Conservation (phyloP, 305 asterid genomes). For the Solanum hybrid region DNA sequence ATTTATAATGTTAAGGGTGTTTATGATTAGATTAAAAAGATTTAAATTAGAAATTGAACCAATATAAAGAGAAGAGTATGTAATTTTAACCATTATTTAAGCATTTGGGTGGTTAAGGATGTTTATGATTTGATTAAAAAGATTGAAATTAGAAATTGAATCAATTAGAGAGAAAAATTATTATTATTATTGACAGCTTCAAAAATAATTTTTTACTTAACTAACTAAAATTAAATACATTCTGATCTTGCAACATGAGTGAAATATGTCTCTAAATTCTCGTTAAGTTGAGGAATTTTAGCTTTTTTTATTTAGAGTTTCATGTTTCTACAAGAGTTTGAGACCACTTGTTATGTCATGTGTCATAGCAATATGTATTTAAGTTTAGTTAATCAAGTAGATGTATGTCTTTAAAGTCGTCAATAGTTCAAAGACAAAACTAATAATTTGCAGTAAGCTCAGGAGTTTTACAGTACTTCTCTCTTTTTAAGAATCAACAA, state of each 20-base stretch:
- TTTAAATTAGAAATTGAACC: background rate
- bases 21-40: background rate
- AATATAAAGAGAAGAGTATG: background rate
- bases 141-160: background rate
- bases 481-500: background rate
- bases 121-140: background rate
- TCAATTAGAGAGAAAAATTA: background rate
- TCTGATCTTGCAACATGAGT: fast-evolving
- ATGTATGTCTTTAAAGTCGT: fast-evolving
- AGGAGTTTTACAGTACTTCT: background rate
- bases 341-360: background rate
- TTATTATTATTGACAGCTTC: too few species aligned
- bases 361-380: too few species aligned
- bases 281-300: too few species aligned
- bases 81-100: too few species aligned
- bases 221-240: too few species aligned
- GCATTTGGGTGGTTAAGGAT: background rate
- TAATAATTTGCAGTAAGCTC: too few species aligned
- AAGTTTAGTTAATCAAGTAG: background rate
- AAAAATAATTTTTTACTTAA: too few species aligned
- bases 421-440: too few species aligned
- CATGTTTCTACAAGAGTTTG: too few species aligned
- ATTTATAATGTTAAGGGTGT: background rate
- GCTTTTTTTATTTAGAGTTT: too few species aligned
- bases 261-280: fast-evolving